Conservation (phyloP, 208 protist species). For the Jaenimonas drosophilae region DNA sequence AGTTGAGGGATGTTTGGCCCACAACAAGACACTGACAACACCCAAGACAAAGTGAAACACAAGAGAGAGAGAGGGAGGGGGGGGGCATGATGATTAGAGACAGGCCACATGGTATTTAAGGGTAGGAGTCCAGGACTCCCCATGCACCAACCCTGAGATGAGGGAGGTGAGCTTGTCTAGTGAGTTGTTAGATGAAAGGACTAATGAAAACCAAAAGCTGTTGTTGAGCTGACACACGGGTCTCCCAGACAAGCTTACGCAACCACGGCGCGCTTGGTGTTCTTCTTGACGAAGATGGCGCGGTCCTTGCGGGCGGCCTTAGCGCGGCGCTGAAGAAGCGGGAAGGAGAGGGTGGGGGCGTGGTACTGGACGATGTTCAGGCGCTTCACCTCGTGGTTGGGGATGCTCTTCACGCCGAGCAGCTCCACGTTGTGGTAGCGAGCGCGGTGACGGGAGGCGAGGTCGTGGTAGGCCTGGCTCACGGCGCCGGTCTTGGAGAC, state of each 20-base stretch:
- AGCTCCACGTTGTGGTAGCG: slow-evolving; percentile 95
- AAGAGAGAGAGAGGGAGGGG: not conserved
- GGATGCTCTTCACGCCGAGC: slow-evolving; percentile 89
- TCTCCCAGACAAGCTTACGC: slow-evolving; percentile 14
- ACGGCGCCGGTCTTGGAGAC: slow-evolving; percentile 93
- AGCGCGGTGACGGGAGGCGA: slow-evolving; percentile 96
- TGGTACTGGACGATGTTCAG: slow-evolving; percentile 91
- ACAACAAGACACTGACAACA: too few species aligned
- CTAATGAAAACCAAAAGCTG: not conserved
- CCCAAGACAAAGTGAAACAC: not conserved
- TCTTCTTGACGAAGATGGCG: slow-evolving; percentile 78
- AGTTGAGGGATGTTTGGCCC: too few species aligned
- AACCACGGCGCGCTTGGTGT: slow-evolving; percentile 73
- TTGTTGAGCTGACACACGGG: not conserved
- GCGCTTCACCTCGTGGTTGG: slow-evolving; percentile 71
- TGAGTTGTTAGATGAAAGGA: not conserved
- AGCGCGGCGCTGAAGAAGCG: slow-evolving; percentile 87
- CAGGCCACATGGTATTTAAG: too few species aligned
- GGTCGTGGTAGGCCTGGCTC: slow-evolving; percentile 95
- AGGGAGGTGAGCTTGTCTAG: not conserved
- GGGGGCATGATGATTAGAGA: not conserved
- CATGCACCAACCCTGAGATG: not conserved
- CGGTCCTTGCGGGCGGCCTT: slow-evolving; percentile 75
- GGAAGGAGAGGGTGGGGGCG: slow-evolving; percentile 91
- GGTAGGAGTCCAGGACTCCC: too few species aligned